Percentiles rank a stretch among this genome's conserved stretches.
Conservation (phyloP, 164 flowering plant species). For the Hamamelis virginiana region DNA sequence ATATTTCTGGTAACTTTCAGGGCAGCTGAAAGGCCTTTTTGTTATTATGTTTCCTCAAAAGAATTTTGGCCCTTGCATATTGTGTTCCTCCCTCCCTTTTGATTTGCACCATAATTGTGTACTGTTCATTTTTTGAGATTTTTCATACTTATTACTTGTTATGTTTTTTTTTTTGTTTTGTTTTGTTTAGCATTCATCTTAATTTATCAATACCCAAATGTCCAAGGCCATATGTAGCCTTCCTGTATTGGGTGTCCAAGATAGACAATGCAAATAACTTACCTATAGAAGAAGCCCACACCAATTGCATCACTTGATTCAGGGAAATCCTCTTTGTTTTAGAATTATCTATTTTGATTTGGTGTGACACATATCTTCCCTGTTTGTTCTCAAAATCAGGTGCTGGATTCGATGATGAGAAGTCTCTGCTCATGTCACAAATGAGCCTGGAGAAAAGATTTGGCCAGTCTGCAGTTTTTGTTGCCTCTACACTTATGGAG, state of each 20-base stretch:
- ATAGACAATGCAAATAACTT: no score
- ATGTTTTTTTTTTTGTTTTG: neutral
- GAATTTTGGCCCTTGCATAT: neutral
- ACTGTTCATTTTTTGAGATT: no score
- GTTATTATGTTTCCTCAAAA: neutral
- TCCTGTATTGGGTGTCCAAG: neutral
- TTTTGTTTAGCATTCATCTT: neutral
- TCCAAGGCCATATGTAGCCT: no score
- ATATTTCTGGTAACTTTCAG: neutral
- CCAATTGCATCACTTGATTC: neutral
- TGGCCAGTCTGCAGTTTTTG: constrained; percentile 86
- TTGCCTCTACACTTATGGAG: constrained; percentile 88
- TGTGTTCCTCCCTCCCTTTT: neutral
- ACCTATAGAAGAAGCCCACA: neutral
- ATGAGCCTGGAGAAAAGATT: constrained; percentile 81
- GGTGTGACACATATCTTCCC: neutral
- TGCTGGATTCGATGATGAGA: constrained; percentile 78
- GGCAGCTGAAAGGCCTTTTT: neutral
- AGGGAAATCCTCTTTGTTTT: neutral
- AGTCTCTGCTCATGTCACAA: constrained; percentile 80
- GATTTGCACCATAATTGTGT: no score
- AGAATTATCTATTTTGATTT: neutral
- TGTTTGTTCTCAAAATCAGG: constrained; percentile 28
- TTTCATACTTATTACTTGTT: neutral
- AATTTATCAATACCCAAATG: neutral